These are phyloP conservation scores for Lithospermum erythrorhizon DNA, from an alignment of 257 asterid genomes.

Conservation along the genomic window DNA sequence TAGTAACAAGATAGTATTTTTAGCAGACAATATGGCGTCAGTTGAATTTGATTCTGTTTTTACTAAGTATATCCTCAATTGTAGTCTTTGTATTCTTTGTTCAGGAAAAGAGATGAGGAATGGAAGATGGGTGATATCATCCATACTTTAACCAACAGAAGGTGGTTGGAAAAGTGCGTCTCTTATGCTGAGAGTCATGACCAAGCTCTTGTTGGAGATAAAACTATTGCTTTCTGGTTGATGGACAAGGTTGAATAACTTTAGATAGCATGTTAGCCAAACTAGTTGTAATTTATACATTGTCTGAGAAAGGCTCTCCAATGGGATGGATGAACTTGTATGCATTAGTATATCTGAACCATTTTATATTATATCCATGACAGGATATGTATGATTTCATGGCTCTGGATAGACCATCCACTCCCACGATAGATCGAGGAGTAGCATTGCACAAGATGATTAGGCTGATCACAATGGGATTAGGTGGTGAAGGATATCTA, in stretches of 20 bases:
- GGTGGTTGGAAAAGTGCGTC: slow-evolving; percentile 91
- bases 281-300: not conserved
- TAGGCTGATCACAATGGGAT: slow-evolving; percentile 92
- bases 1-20: not conserved
- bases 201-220: slow-evolving; percentile 97
- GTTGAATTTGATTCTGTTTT: not conserved
- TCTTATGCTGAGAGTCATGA: slow-evolving; percentile 96
- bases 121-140: slow-evolving; percentile 91
- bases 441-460: slow-evolving; percentile 98
- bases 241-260: slow-evolving; percentile 81
- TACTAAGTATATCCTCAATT: not conserved
- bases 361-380: not conserved
- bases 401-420: slow-evolving; percentile 90
- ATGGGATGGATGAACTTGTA: not conserved
- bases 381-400: slow-evolving; percentile 99
- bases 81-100: slow-evolving; percentile 16
- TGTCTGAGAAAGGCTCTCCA: not conserved
- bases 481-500: slow-evolving; percentile 98
- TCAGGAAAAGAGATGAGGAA: slow-evolving; percentile 93
- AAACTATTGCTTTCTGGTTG: slow-evolving; percentile 96
- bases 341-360: not conserved
- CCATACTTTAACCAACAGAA: slow-evolving; percentile 76
- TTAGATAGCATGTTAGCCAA: not conserved
- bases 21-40: not conserved
- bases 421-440: slow-evolving; percentile 90